Evolutionary conservation across 2,329 filamentous ascomycete genomes (phyloP), one percentile per base, ranked within the genome.

Genomic region (Dryadomyces sulphureus): DNA sequence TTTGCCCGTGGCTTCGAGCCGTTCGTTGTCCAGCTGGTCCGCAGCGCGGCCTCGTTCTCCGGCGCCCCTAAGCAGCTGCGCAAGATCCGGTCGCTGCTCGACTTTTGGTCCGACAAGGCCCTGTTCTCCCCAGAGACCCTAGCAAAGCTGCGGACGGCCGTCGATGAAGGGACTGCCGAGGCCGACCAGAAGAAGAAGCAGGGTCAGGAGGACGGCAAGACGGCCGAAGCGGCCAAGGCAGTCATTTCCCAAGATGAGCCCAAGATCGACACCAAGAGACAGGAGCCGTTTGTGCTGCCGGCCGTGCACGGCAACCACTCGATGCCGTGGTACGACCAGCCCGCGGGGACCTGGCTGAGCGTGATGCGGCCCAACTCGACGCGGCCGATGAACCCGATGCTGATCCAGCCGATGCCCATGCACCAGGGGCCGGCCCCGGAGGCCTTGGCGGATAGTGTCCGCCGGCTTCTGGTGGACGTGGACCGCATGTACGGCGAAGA

Each of bases 331-430:
- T 84, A 88, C 62, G 86, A 94, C 52, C 66, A 93, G 1, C 87
- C 87, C 0, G 86, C 86, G 1, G 82, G 78, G 2, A 90, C 85
- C 53, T 81, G 89, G 68, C 73, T 94, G 41, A 83, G 83, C 5
- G 80, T 84, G 47, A 77, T 94, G 49, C 75, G 83, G 35, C 84
- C 81, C 5, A 82, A 90, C 56, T 87, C 83, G 1, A 78, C 77
- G 8, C 71, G 75, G 43, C 79, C 86, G 7, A 86, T 94, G 65
- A 77, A 81, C 38, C 73, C 83, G 0, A 68, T 77, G 7, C 71
- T 78, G 54, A 75, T 90, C 52, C 81, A 77, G 52, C 83, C 86
- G 4, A 65, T 92, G 30, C 78, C 82, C 47, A 75, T 93, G 45
- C 65, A 71, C 2, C 65, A 79, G 1, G 84, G 82, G 0, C 81